A percentile compares a stretch with the other conserved stretches of the same genome.
Evolutionary conservation across 768 basidiomycete genomes (phyloP).

Genomic region (Cystofilobasidium bisporidii): DNA sequence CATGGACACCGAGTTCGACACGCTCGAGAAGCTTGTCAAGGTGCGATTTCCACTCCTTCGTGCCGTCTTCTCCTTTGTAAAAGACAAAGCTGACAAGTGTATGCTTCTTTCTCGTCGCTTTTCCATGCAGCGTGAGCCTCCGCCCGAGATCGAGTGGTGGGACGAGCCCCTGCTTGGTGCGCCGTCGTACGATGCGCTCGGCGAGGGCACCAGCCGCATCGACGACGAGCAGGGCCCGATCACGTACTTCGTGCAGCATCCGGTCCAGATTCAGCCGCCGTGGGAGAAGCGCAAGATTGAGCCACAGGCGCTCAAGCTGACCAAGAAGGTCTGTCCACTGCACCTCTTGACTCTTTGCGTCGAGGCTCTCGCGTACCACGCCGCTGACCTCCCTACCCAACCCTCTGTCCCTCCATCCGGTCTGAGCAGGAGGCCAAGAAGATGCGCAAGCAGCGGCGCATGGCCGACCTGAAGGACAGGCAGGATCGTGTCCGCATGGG

Average conservation of each 20-base stretch:
- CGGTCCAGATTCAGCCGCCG: conserved; percentile 87
- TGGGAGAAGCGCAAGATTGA: conserved; percentile 68
- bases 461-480: conserved; percentile 85
- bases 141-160: conserved; percentile 96
- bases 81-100: too few species aligned
- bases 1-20: conserved; percentile 82
- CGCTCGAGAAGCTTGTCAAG: conserved; percentile 78
- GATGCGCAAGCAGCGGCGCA: conserved; percentile 78
- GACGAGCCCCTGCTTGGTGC: conserved; percentile 73
- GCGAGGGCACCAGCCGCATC: conserved; percentile 52
- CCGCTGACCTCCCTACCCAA: too few species aligned
- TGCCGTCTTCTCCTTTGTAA: too few species aligned
- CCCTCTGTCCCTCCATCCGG: too few species aligned
- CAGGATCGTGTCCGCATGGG: conserved; percentile 94
- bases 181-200: conserved; percentile 68
- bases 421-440: conserved; percentile 78
- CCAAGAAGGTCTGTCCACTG: conserved; percentile 61
- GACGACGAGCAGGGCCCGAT: conserved; percentile 61
- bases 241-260: conserved; percentile 87
- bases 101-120: too few species aligned
- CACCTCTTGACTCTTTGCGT: conserved; percentile 12
- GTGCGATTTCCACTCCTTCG: conserved; percentile 46
- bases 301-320: conserved; percentile 82
- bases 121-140: conserved; percentile 74
- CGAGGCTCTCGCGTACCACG: background rate